These are phyloP conservation scores for Serendipita sp. DNA, from an alignment of 768 basidiomycete species.

Conservation along the genomic window DNA sequence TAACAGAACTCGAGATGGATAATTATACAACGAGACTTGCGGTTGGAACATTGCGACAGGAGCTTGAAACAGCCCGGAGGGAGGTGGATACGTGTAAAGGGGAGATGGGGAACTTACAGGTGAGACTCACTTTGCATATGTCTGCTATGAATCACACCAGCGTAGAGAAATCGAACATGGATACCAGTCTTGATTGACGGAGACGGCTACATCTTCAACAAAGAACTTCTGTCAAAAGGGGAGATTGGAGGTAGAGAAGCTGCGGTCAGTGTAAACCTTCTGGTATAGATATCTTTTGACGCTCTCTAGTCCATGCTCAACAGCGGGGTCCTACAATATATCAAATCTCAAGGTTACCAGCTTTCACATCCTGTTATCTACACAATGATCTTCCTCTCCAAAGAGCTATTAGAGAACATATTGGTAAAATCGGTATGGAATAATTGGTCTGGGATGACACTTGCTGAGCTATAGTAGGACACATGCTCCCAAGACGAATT, in stretches of 20 bases:
- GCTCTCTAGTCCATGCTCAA: not conserved
- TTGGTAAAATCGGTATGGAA: not conserved
- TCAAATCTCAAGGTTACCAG: not conserved
- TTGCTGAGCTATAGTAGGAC: not conserved
- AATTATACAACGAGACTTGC: not conserved
- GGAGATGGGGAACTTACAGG: too few species aligned
- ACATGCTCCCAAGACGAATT: slow-evolving; percentile 22
- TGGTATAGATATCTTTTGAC: not conserved
- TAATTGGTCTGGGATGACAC: not conserved
- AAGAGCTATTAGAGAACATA: not conserved
- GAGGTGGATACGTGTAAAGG: not conserved
- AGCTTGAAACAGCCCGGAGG: not conserved
- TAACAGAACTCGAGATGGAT: not conserved
- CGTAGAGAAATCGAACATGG: slow-evolving; percentile 15
- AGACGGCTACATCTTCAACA: slow-evolving; percentile 49
- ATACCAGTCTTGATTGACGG: slow-evolving; percentile 64
- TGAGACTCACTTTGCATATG: not conserved
- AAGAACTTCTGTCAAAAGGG: slow-evolving; percentile 41
- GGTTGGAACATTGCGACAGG: not conserved
- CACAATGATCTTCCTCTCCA: slow-evolving; percentile 1
- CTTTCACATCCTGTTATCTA: not conserved
- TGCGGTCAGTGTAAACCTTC: slow-evolving; percentile 12
- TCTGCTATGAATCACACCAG: not conserved
- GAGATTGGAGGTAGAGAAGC: slow-evolving; percentile 44
- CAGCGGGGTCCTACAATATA: not conserved